phyloP scores from a whole-genome alignment of 2,329 filamentous ascomycete genomes.

The Diplodia sapinea region DNA sequence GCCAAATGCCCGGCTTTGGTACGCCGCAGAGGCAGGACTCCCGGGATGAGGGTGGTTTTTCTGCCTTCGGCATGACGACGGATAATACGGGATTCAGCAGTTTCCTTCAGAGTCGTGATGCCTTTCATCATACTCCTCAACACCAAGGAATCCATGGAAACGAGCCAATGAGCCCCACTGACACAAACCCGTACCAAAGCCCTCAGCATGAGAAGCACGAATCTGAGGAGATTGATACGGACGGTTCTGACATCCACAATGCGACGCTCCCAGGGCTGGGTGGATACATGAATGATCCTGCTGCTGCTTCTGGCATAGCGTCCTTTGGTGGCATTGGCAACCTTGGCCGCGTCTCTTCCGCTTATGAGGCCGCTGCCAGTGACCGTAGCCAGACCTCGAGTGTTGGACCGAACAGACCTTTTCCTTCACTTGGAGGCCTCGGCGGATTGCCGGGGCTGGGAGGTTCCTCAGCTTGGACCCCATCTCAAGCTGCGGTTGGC shows the following conservation, averaged over 20 bases:
- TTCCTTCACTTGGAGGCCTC: conserved; percentile 66
- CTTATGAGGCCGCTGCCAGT: conserved; percentile 68
- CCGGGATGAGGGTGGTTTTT: conserved; percentile 65
- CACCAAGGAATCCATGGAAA: conserved; percentile 56
- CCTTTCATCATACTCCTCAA: conserved; percentile 61
- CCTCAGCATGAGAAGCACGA: conserved; percentile 76
- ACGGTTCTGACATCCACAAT: conserved; percentile 60
- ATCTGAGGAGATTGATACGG: conserved; percentile 64
- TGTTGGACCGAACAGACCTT: conserved; percentile 74
- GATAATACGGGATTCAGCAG: conserved; percentile 64
- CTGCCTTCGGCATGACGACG: conserved; percentile 65
- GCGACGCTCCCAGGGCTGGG: conserved; percentile 59
- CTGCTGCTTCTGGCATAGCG: conserved; percentile 49
- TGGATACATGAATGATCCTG: conserved; percentile 58
- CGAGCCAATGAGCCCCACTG: conserved; percentile 77
- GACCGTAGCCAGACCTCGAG: conserved; percentile 95
- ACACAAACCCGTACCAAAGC: conserved; percentile 96
- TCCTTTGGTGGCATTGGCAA: conserved; percentile 64
- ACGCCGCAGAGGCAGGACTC: conserved; percentile 54
- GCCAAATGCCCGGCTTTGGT: conserved; percentile 51
- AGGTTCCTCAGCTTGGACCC: conserved; percentile 67
- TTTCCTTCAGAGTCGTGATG: conserved; percentile 60
- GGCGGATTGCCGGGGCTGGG: conserved; percentile 61
- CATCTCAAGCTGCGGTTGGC: conserved; percentile 74
- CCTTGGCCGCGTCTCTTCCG: conserved; percentile 52